These are phyloP conservation scores for Periconia sp. DNA, from an alignment of 2,329 filamentous ascomycete species.

Conservation along the genomic window DNA sequence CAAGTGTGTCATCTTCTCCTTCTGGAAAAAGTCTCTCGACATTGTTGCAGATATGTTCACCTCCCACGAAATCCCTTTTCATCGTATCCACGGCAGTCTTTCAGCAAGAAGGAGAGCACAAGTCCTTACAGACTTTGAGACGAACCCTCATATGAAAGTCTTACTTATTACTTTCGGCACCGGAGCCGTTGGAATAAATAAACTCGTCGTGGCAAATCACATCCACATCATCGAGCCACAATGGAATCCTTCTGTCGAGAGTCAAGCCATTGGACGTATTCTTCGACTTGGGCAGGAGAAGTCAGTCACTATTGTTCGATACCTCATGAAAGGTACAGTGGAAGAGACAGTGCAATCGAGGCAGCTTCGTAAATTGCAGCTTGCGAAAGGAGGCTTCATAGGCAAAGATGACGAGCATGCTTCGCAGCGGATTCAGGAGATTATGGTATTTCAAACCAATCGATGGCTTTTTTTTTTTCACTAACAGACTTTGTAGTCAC, in stretches of 20 bases:
- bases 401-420: background rate
- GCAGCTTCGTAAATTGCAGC: slow-evolving; percentile 3
- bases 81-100: slow-evolving; percentile 36
- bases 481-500: too few species aligned
- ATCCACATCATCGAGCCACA: slow-evolving; percentile 34
- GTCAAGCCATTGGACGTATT: slow-evolving; percentile 30
- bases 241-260: slow-evolving; percentile 36
- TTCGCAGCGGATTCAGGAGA: background rate
- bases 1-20: slow-evolving; percentile 43
- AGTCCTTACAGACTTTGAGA: slow-evolving; percentile 29
- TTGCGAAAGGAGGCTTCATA: slow-evolving; percentile 3
- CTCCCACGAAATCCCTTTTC: slow-evolving; percentile 24
- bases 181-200: slow-evolving; percentile 28
- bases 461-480: too few species aligned
- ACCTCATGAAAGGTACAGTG: slow-evolving; percentile 27
- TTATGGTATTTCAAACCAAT: slow-evolving; percentile 18
- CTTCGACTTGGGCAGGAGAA: slow-evolving; percentile 27
- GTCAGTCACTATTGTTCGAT: slow-evolving; percentile 26
- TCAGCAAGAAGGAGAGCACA: slow-evolving; percentile 19
- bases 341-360: slow-evolving; percentile 15
- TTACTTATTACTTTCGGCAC: slow-evolving; percentile 42
- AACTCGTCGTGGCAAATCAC: slow-evolving; percentile 20
- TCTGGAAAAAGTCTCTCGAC: slow-evolving; percentile 40
- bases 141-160: slow-evolving; percentile 20
- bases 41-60: slow-evolving; percentile 26